These are phyloP conservation scores for Yarrowia sp. DNA, from an alignment of 805 yeast species.

Conservation along the genomic window DNA sequence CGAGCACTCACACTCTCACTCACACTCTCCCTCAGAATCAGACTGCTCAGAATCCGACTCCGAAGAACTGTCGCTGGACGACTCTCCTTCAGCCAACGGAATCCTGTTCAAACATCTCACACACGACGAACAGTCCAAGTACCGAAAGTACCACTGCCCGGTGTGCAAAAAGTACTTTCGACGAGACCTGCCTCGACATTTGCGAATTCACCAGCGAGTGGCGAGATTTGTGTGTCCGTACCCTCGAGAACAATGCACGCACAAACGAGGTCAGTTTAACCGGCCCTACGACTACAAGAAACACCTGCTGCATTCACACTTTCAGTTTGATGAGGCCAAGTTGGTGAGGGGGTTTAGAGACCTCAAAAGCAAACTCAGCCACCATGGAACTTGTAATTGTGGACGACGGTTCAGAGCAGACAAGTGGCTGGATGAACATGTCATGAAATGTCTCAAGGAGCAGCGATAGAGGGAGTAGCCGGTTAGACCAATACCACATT, in stretches of 20 bases:
- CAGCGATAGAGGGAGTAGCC: slow-evolving; percentile 32
- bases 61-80: slow-evolving; percentile 11
- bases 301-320: slow-evolving; percentile 60
- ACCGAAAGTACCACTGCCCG: slow-evolving; percentile 43
- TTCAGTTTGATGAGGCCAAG: slow-evolving; percentile 49
- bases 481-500: slow-evolving; percentile 29
- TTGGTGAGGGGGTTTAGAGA: slow-evolving; percentile 48
- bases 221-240: slow-evolving; percentile 58
- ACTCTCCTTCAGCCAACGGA: slow-evolving; percentile 16
- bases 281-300: slow-evolving; percentile 68
- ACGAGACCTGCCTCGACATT: slow-evolving; percentile 61
- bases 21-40: neutral
- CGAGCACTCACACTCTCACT: neutral
- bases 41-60: neutral
- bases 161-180: slow-evolving; percentile 55
- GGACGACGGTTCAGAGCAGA: slow-evolving; percentile 49
- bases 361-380: slow-evolving; percentile 51
- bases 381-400: slow-evolving; percentile 55
- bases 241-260: slow-evolving; percentile 55
- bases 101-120: slow-evolving; percentile 7
- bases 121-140: slow-evolving; percentile 16
- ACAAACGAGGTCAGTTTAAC: slow-evolving; percentile 61
- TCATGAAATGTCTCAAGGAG: slow-evolving; percentile 32
- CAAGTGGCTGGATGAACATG: slow-evolving; percentile 58
- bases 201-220: slow-evolving; percentile 58